A percentile compares a stretch with the other conserved stretches of the same genome.
phyloP scores from a whole-genome alignment of 108 stramenopile genomes.

The Cyclotella distinguenda region DNA sequence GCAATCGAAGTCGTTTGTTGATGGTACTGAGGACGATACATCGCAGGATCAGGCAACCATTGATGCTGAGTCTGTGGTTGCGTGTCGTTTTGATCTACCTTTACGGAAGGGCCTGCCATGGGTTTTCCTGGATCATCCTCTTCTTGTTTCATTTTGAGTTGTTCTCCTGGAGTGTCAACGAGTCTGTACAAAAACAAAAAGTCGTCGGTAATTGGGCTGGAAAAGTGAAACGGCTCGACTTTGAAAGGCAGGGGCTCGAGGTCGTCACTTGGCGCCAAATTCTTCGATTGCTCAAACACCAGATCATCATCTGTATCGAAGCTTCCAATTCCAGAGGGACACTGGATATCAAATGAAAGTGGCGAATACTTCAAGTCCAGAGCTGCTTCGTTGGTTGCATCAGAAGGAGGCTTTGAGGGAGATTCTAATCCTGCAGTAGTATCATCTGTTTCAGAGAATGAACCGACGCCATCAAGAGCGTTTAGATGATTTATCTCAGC shows the following conservation, averaged over 20 bases:
- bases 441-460: background rate
- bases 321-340: no score
- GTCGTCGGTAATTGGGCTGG: constrained; percentile 6
- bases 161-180: background rate
- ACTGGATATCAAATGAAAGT: background rate
- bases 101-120: background rate
- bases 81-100: background rate
- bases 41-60: background rate
- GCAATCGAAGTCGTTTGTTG: background rate
- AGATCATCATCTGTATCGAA: no score
- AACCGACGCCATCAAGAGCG: background rate
- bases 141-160: background rate
- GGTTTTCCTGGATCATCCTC: background rate
- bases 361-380: background rate
- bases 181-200: constrained; percentile 3
- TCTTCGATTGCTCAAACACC: no score
- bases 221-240: constrained; percentile 9
- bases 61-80: background rate
- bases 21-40: background rate
- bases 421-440: background rate
- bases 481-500: background rate
- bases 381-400: background rate
- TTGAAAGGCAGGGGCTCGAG: constrained; percentile 34
- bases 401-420: background rate
- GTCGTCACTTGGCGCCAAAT: constrained; percentile 7